Evolutionary conservation across 495 filamentous ascomycete species (phyloP).

Genomic region (Daldinia loculata): DNA sequence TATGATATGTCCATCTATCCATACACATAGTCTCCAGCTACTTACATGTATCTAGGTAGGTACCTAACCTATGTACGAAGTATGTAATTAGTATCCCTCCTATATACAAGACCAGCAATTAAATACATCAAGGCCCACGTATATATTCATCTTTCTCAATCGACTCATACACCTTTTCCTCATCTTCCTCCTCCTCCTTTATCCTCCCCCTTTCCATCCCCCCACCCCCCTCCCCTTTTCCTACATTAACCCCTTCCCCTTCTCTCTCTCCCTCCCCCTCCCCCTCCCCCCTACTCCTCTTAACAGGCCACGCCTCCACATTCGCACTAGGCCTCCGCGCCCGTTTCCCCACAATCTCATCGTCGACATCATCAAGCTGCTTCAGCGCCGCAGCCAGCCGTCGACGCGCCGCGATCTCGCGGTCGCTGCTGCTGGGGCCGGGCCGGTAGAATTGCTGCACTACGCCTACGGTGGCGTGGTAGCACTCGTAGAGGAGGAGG

Average conservation of each 20-base stretch:
- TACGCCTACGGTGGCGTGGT: slow-evolving; percentile 55
- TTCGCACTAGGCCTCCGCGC: slow-evolving; percentile 41
- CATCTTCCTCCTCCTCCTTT: not conserved
- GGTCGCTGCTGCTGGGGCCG: slow-evolving; percentile 50
- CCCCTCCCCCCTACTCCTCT: slow-evolving; percentile 36
- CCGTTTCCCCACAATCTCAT: slow-evolving; percentile 38
- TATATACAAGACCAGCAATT: not conserved
- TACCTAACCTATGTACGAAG: not conserved
- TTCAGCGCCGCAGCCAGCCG: slow-evolving; percentile 51
- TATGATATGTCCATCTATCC: too few relatives aligned
- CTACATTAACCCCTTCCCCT: too few relatives aligned
- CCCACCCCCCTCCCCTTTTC: too few relatives aligned
- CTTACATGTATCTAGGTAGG: too few relatives aligned
- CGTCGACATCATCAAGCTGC: slow-evolving; percentile 50
- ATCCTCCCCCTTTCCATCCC: not conserved
- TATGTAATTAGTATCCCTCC: not conserved
- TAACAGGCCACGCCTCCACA: slow-evolving; percentile 43
- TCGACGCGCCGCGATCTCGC: slow-evolving; percentile 57
- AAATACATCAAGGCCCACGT: not conserved
- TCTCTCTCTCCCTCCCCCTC: not conserved
- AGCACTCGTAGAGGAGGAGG: slow-evolving; percentile 59
- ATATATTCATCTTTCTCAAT: not conserved
- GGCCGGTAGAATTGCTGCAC: slow-evolving; percentile 61
- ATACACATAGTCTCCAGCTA: too few relatives aligned
- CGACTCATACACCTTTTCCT: not conserved